Conservation (phyloP, 129 eudicot species). For the Gnaphalium uliginosum region DNA sequence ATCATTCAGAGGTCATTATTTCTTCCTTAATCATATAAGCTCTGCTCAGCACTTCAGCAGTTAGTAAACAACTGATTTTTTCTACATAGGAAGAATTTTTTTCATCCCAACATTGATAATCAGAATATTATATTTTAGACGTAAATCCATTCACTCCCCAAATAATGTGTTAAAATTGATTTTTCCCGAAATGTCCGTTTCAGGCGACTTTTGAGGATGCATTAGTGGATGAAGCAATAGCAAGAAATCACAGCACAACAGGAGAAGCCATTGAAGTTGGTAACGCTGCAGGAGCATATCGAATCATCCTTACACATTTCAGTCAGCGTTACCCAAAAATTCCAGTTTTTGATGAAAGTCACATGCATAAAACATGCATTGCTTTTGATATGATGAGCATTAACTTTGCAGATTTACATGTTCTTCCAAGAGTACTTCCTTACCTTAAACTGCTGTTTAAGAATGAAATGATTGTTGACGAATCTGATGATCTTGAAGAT, state of each 20-base stretch:
- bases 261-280: slow-evolving; percentile 79
- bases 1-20: neutral
- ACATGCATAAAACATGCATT: slow-evolving; percentile 81
- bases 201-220: slow-evolving; percentile 98
- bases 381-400: slow-evolving; percentile 96
- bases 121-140: too few relatives aligned
- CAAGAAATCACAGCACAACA: slow-evolving; percentile 88
- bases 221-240: slow-evolving; percentile 74
- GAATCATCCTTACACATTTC: slow-evolving; percentile 87
- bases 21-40: too few relatives aligned
- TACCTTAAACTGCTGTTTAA: slow-evolving; percentile 70
- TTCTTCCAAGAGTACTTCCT: slow-evolving; percentile 77
- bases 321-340: slow-evolving; percentile 94
- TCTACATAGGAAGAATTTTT: too few relatives aligned
- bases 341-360: slow-evolving; percentile 70
- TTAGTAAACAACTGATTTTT: too few relatives aligned
- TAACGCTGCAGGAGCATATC: slow-evolving; percentile 71
- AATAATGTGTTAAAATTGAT: neutral
- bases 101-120: too few relatives aligned
- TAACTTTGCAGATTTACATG: slow-evolving; percentile 78
- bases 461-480: slow-evolving; percentile 65
- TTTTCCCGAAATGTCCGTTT: slow-evolving; percentile 6
- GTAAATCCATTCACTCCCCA: neutral
- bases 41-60: too few relatives aligned
- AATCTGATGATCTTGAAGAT: slow-evolving; percentile 46